Percentiles rank a stretch among this genome's conserved stretches.
Evolutionary conservation across 768 basidiomycete genomes (phyloP).

Genomic region (Cyclocybe cylindracea): DNA sequence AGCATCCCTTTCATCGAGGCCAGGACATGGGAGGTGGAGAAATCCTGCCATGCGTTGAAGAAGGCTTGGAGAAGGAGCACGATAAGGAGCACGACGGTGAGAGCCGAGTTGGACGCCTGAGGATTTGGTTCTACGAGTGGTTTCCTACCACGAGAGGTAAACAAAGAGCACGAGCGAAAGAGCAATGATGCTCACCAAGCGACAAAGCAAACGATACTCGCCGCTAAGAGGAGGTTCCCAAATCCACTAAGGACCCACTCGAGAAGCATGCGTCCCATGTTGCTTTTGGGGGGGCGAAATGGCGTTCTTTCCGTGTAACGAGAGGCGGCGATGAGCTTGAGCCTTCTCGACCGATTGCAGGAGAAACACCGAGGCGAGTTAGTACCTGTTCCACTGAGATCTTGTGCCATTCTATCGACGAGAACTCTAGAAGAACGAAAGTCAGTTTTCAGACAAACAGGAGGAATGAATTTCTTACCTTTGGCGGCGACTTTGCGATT

Average conservation of each 20-base stretch:
- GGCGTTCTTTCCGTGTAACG: constrained; percentile 48
- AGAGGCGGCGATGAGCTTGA: constrained; percentile 47
- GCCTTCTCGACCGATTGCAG: constrained; percentile 45
- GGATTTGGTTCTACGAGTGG: constrained; percentile 61
- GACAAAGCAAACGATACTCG: constrained; percentile 56
- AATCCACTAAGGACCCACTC: constrained; percentile 58
- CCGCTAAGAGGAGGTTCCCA: constrained; percentile 41
- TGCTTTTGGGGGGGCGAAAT: constrained; percentile 48
- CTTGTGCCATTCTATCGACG: constrained; percentile 49
- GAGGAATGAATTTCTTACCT: constrained; percentile 10
- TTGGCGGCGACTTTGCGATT: constrained; percentile 21
- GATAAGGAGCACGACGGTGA: constrained; percentile 56
- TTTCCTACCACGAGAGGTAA: constrained; percentile 39
- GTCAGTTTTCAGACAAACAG: neutral
- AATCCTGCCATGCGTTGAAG: constrained; percentile 58
- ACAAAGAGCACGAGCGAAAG: neutral
- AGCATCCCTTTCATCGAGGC: constrained; percentile 66
- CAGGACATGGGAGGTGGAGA: constrained; percentile 59
- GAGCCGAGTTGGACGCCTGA: constrained; percentile 54
- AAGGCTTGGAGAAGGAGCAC: constrained; percentile 37
- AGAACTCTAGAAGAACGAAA: constrained; percentile 31
- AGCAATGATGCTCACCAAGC: constrained; percentile 35
- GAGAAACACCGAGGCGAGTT: constrained; percentile 43
- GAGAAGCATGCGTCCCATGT: constrained; percentile 43
- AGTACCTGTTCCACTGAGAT: constrained; percentile 40